Conservation (phyloP, 768 basidiomycete genomes). For the Tulasnella sp. region DNA sequence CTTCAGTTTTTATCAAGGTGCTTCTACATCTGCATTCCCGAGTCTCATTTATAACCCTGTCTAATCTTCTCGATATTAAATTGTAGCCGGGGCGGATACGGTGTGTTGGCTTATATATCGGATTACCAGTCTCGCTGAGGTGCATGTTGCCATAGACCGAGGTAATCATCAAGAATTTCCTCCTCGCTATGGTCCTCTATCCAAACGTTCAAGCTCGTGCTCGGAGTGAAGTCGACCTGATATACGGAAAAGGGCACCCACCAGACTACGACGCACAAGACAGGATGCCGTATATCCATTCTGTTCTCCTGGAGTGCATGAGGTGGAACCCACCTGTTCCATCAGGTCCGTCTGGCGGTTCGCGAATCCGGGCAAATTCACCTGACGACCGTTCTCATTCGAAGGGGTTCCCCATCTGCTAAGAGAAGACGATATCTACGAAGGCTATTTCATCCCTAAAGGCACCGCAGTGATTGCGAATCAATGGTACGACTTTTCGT, state of each 20-base stretch:
- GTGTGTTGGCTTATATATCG: not conserved
- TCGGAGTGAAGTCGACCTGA: not conserved
- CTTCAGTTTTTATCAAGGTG: not conserved
- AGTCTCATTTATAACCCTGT: not conserved
- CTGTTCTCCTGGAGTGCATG: not conserved
- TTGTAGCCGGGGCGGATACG: not conserved
- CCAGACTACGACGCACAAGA: not conserved
- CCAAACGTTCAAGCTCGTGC: not conserved
- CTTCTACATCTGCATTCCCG: not conserved
- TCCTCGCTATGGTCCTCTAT: slow-evolving; percentile 15
- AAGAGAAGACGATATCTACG: slow-evolving; percentile 9
- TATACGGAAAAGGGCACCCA: not conserved
- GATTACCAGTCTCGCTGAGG: not conserved
- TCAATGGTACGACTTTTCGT: not conserved
- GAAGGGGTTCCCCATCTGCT: not conserved
- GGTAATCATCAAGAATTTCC: not conserved
- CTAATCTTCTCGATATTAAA: not conserved
- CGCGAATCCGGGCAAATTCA: not conserved
- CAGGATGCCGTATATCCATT: not conserved
- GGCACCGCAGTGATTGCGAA: slow-evolving; percentile 3
- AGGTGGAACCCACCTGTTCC: not conserved
- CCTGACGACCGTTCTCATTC: not conserved
- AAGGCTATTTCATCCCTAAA: slow-evolving; percentile 10
- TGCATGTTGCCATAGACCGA: not conserved
- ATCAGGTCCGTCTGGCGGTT: not conserved